These are phyloP conservation scores for Schizothecium vesticola DNA, from an alignment of 495 filamentous ascomycete species.

Conservation along the genomic window DNA sequence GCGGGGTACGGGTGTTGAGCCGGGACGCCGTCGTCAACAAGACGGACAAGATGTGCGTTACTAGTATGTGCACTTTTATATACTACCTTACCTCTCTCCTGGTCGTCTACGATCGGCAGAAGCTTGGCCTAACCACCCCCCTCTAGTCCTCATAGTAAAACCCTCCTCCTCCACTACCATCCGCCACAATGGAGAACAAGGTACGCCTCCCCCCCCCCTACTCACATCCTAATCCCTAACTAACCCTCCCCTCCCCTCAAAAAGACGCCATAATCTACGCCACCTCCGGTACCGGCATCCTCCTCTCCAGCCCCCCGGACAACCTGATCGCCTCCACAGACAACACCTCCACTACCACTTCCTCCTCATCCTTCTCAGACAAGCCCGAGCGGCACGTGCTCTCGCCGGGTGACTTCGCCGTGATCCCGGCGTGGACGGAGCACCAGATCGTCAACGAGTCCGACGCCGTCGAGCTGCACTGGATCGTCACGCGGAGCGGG, in stretches of 20 bases:
- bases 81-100: background rate
- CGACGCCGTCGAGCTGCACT: constrained; percentile 49
- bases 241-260: background rate
- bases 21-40: constrained; percentile 54
- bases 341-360: constrained; percentile 32
- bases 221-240: background rate
- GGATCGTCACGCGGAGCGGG: constrained; percentile 57
- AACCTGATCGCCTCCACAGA: too few relatives aligned
- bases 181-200: constrained; percentile 46
- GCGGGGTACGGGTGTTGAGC: constrained; percentile 44
- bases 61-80: constrained; percentile 30
- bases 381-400: constrained; percentile 48
- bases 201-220: constrained; percentile 22
- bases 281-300: constrained; percentile 36
- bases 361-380: constrained; percentile 31
- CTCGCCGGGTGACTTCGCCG: constrained; percentile 56
- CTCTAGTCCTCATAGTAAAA: constrained; percentile 42
- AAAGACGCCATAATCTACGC: constrained; percentile 45
- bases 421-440: constrained; percentile 59
- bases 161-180: constrained; percentile 37
- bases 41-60: constrained; percentile 53
- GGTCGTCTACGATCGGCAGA: background rate
- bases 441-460: constrained; percentile 64
- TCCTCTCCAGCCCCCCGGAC: constrained; percentile 31
- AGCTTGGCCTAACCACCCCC: background rate